These are phyloP conservation scores for Colletotrichum magnum DNA, from an alignment of 2,329 filamentous ascomycete genomes.

Conservation along the genomic window DNA sequence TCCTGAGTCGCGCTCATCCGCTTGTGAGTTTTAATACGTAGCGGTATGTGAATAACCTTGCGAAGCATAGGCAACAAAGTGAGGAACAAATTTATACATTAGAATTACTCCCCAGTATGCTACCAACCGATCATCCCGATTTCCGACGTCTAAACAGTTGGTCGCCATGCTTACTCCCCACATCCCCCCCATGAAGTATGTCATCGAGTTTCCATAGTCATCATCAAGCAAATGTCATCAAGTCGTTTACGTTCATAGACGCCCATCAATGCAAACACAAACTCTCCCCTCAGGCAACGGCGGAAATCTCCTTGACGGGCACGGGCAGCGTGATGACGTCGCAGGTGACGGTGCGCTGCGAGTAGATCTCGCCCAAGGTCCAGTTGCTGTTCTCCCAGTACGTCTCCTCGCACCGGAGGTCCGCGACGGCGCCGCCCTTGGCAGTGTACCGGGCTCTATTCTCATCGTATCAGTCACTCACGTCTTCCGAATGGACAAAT, in stretches of 20 bases:
- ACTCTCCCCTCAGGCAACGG: slow-evolving; percentile 42
- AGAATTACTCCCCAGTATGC: slow-evolving; percentile 8
- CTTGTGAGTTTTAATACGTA: too few relatives aligned
- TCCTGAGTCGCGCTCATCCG: too few relatives aligned
- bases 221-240: slow-evolving; percentile 15
- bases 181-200: slow-evolving; percentile 1
- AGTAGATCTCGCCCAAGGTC: slow-evolving; percentile 51
- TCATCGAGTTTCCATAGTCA: neutral
- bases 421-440: slow-evolving; percentile 45
- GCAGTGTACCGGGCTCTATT: slow-evolving; percentile 47
- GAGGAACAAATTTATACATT: slow-evolving; percentile 8
- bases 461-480: neutral
- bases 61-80: neutral
- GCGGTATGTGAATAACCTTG: too few relatives aligned
- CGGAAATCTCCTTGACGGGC: slow-evolving; percentile 47
- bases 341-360: slow-evolving; percentile 47
- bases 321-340: slow-evolving; percentile 44
- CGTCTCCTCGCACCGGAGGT: slow-evolving; percentile 48
- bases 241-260: neutral
- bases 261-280: too few relatives aligned
- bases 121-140: neutral
- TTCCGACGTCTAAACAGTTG: neutral
- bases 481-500: neutral
- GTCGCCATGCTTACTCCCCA: neutral
- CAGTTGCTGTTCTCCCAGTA: slow-evolving; percentile 50